Conservation (phyloP, 2,329 filamentous ascomycete species). For the Fusarium nodosum region DNA sequence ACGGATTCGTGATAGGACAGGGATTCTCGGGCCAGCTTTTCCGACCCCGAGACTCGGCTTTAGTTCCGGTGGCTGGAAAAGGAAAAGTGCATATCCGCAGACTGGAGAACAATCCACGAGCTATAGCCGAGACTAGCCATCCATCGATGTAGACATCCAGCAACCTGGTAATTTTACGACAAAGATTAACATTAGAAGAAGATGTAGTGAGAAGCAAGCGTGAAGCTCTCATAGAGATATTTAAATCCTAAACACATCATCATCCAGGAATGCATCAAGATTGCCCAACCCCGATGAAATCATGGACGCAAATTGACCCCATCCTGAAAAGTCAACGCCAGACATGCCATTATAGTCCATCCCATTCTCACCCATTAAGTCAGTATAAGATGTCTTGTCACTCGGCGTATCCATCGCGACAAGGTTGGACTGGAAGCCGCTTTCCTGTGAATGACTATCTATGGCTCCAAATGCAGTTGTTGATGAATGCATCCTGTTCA, state of each 20-base stretch:
- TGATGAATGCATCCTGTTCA: slow-evolving; percentile 39
- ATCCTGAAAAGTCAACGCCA: slow-evolving; percentile 39
- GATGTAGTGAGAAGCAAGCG: no score
- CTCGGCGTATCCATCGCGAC: slow-evolving; percentile 39
- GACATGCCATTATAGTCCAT: slow-evolving; percentile 47
- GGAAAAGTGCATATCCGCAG: slow-evolving; percentile 16
- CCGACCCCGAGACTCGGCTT: slow-evolving; percentile 16
- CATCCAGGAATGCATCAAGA: slow-evolving; percentile 43
- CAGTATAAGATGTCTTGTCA: slow-evolving; percentile 41
- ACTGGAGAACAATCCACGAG: neutral
- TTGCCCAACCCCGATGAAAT: slow-evolving; percentile 47
- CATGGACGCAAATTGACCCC: slow-evolving; percentile 48
- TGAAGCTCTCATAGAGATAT: neutral
- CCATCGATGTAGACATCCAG: neutral
- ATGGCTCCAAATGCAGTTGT: slow-evolving; percentile 6
- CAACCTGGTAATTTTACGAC: no score
- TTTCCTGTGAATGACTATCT: slow-evolving; percentile 19
- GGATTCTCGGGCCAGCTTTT: slow-evolving; percentile 14
- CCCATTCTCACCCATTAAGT: slow-evolving; percentile 36
- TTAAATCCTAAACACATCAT: slow-evolving; percentile 38
- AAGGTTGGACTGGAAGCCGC: slow-evolving; percentile 17
- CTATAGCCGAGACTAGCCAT: slow-evolving; percentile 4
- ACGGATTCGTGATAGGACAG: slow-evolving; percentile 18
- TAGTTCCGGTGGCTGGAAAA: slow-evolving; percentile 24
- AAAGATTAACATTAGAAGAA: neutral